Conservation (phyloP, 2,329 filamentous ascomycete species). For the Fusarium nurragi region DNA sequence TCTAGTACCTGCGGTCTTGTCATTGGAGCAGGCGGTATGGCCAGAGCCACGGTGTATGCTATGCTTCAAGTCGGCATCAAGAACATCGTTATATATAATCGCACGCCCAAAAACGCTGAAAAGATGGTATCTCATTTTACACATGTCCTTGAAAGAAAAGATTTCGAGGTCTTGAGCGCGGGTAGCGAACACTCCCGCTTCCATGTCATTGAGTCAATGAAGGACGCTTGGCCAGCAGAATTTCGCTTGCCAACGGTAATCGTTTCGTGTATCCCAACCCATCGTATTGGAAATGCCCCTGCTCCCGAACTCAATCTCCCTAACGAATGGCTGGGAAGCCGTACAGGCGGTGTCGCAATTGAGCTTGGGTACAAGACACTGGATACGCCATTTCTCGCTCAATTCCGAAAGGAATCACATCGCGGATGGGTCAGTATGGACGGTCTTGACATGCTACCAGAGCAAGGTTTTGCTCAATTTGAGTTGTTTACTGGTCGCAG, state of each 20-base stretch:
- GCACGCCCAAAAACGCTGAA: conserved; percentile 72
- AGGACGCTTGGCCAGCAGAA: conserved; percentile 71
- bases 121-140: conserved; percentile 76
- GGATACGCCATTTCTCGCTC: conserved; percentile 74
- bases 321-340: conserved; percentile 73
- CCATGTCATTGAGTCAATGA: conserved; percentile 65
- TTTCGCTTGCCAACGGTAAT: conserved; percentile 76
- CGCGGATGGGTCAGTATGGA: conserved; percentile 79
- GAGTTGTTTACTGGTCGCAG: conserved; percentile 77
- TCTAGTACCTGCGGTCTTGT: conserved; percentile 65
- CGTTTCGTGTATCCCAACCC: conserved; percentile 78
- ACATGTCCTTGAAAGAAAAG: conserved; percentile 58
- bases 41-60: conserved; percentile 78
- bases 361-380: conserved; percentile 80
- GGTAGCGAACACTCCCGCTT: conserved; percentile 59
- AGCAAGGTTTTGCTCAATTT: conserved; percentile 84
- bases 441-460: conserved; percentile 77
- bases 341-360: conserved; percentile 78
- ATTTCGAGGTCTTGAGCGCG: conserved; percentile 55
- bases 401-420: conserved; percentile 68
- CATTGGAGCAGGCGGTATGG: conserved; percentile 78
- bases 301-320: conserved; percentile 77
- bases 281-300: conserved; percentile 69
- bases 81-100: conserved; percentile 79
- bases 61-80: conserved; percentile 81